These are phyloP conservation scores for Cryptosporidium meleagridis DNA, from an alignment of 169 alveolate genomes.

Conservation along the genomic window DNA sequence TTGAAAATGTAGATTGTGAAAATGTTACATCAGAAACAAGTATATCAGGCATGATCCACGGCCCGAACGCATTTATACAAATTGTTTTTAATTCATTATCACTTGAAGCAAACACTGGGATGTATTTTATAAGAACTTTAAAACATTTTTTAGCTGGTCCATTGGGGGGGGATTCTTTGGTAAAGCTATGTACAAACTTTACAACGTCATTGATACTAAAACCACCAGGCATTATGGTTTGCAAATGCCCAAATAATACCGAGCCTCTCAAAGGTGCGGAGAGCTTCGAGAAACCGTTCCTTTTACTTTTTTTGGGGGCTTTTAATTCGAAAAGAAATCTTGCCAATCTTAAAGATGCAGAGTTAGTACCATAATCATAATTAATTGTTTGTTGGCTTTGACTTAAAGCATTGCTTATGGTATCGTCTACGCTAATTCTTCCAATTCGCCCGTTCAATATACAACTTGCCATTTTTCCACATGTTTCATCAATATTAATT, in stretches of 20 bases:
- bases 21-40: slow-evolving; percentile 55
- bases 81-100: slow-evolving; percentile 56
- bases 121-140: slow-evolving; percentile 36
- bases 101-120: slow-evolving; percentile 51
- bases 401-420: slow-evolving; percentile 45
- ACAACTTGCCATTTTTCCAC: slow-evolving; percentile 70
- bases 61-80: slow-evolving; percentile 70
- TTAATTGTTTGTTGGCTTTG: slow-evolving; percentile 23
- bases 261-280: slow-evolving; percentile 73
- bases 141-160: slow-evolving; percentile 70
- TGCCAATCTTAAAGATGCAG: slow-evolving; percentile 61
- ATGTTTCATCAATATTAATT: slow-evolving; percentile 69
- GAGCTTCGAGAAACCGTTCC: slow-evolving; percentile 38
- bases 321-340: slow-evolving; percentile 51
- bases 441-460: slow-evolving; percentile 51
- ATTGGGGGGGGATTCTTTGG: slow-evolving; percentile 54
- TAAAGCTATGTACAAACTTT: slow-evolving; percentile 36
- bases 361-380: slow-evolving; percentile 52
- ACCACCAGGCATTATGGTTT: slow-evolving; percentile 72
- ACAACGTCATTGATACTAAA: slow-evolving; percentile 59
- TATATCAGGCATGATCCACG: slow-evolving; percentile 74
- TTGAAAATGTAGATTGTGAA: slow-evolving; percentile 17
- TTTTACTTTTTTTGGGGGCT: slow-evolving; percentile 42
- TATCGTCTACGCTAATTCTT: slow-evolving; percentile 64
- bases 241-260: slow-evolving; percentile 59